Evolutionary conservation across 2,329 filamentous ascomycete genomes (phyloP).

Genomic region (Atkinsonella texensis): DNA sequence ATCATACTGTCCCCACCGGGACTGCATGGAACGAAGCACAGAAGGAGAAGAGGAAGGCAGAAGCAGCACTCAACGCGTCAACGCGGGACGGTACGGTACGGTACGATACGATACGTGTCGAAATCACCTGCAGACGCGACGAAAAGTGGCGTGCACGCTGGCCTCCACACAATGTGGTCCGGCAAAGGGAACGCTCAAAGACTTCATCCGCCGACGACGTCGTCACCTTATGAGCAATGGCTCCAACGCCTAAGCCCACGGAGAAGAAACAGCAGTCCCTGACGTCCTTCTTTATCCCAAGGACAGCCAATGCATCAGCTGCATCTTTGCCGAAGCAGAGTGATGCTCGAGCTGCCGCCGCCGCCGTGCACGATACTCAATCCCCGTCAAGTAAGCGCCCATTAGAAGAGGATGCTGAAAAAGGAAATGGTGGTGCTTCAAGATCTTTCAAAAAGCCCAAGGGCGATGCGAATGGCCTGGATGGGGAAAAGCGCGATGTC

Average conservation of each 20-base stretch:
- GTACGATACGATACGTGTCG: too few species aligned
- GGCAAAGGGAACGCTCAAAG: neutral
- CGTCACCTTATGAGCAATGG: slow-evolving; percentile 14
- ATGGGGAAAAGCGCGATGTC: slow-evolving; percentile 20
- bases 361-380: slow-evolving; percentile 15
- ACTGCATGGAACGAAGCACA: too few species aligned
- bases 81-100: too few species aligned
- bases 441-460: slow-evolving; percentile 31
- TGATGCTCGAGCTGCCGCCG: slow-evolving; percentile 14
- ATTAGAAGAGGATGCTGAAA: slow-evolving; percentile 34
- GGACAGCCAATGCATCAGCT: slow-evolving; percentile 36
- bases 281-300: slow-evolving; percentile 72
- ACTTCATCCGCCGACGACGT: neutral
- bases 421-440: slow-evolving; percentile 28
- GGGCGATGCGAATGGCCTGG: slow-evolving; percentile 18
- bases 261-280: slow-evolving; percentile 68
- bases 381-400: slow-evolving; percentile 36
- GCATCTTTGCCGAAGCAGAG: slow-evolving; percentile 22
- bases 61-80: neutral
- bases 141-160: neutral
- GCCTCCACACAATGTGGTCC: neutral
- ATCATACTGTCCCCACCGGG: too few species aligned
- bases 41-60: too few species aligned
- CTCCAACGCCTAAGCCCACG: slow-evolving; percentile 18
- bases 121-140: neutral